Evolutionary conservation across 108 stramenopile genomes (phyloP), one percentile per base, ranked within the genome.

Genomic region (Nitzschia palea): DNA sequence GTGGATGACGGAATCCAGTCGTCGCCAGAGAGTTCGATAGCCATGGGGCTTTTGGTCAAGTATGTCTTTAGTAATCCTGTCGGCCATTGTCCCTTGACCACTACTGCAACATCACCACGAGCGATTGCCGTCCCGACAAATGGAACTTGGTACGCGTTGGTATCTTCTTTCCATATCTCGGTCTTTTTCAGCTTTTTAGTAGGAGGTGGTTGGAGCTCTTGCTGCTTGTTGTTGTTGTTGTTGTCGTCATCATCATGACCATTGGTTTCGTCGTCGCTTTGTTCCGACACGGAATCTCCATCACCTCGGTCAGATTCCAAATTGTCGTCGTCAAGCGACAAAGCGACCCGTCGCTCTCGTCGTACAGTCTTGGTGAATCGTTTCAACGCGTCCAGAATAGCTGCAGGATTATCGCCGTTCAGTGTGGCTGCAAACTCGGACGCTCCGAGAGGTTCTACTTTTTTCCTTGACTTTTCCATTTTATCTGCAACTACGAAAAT

Each of bases 121-220:
- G 85, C 67, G 15, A 89, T 79, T 9, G 89, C 87, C 12, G 93
- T 94, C 0, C 93, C 93, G 0, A 94, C 86, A 70, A 94, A 94
- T 23, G 89, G 93, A 28, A 91, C 89, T 48, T 85, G 76, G 59
- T 91, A 94, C 20, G 73, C 50, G 17, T 73, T 85, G 8, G 84
- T 74, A 62, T 94, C 93, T 53, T 73, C 68, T 57, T 86, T 86
- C 93, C 93, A 94, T 50, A 68, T 20, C 68, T 80, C 77, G 4
- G 80, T 55, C 18, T 82, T 84, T 36, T 70, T 79, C 9, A 57
- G 60, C 22, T 83, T 82, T 47, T 70, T 74, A 15, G 55, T 37
- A n/a, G 71, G 62, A 22, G 67, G 73, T 43, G 56, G 63, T 28
- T 43, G 32, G 20, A 60, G 32, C 3, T 58, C 57, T 51, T 53